Evolutionary conservation across 2,329 filamentous ascomycete genomes (phyloP).

Genomic region (Ramularia endophylla): DNA sequence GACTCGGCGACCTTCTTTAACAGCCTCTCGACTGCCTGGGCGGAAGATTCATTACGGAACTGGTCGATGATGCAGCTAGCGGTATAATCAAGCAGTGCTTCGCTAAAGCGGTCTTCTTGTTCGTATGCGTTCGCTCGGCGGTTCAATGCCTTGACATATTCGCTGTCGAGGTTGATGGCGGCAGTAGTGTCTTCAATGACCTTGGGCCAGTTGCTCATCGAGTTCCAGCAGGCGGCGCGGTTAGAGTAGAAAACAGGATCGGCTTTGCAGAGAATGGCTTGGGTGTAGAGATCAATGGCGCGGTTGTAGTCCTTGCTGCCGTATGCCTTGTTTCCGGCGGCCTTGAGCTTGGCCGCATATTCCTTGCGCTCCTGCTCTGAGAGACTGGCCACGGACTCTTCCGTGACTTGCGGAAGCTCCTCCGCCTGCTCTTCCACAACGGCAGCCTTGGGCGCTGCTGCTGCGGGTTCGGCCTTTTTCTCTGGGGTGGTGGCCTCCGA

Average conservation of each 20-base stretch:
- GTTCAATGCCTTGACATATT: conserved; percentile 98
- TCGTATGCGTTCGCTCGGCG: conserved; percentile 95
- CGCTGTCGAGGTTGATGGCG: conserved; percentile 84
- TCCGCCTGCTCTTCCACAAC: conserved; percentile 36
- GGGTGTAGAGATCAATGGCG: conserved; percentile 90
- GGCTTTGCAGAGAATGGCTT: conserved; percentile 93
- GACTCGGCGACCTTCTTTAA: conserved; percentile 95
- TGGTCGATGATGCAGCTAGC: conserved; percentile 98
- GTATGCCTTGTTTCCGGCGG: conserved; percentile 93
- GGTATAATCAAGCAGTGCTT: conserved; percentile 94
- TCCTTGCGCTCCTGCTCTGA: conserved; percentile 68
- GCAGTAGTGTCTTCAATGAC: conserved; percentile 96
- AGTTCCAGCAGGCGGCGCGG: conserved; percentile 94
- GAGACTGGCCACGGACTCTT: conserved; percentile 38
- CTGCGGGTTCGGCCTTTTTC: conserved; percentile 20
- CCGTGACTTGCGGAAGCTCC: conserved; percentile 45
- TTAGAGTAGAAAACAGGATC: conserved; percentile 99
- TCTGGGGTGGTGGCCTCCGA: conserved; percentile 45
- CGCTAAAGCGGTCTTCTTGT: conserved; percentile 82
- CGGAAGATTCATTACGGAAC: conserved; percentile 86
- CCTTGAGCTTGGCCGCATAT: conserved; percentile 87
- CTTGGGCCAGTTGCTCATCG: conserved; percentile 86
- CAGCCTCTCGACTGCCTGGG: conserved; percentile 83
- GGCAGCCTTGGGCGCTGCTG: conserved; percentile 21
- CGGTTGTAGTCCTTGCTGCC: conserved; percentile 88